Evolutionary conservation across 306 rosid genomes (phyloP).

Genomic region (Coriaria nepalensis): DNA sequence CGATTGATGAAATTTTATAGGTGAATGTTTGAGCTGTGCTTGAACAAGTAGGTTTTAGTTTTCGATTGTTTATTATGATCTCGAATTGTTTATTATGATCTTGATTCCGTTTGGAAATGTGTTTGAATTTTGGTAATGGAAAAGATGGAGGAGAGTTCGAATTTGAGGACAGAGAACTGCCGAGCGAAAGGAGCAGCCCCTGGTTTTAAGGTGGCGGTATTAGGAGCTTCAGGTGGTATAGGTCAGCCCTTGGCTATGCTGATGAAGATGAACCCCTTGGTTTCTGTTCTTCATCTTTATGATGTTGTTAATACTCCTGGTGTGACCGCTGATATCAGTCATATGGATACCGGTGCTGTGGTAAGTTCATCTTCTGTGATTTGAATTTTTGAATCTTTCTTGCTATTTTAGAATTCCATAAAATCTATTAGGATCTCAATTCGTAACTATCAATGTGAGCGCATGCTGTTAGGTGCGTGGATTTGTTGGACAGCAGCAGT

Average conservation of each 20-base stretch:
- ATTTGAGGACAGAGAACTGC: conserved; percentile 35
- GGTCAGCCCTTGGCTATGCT: conserved; percentile 84
- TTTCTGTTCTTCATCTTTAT: conserved; percentile 91
- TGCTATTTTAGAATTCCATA: no score
- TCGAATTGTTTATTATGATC: no score
- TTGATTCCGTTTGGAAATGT: no score
- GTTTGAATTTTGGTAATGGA: background rate
- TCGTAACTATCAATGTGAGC: no score
- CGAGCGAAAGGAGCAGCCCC: conserved; percentile 85
- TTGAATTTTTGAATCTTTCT: no score
- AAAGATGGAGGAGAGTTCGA: conserved; percentile 34
- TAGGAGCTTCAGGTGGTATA: conserved; percentile 96
- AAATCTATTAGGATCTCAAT: no score
- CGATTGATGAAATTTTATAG: no score
- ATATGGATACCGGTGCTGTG: conserved; percentile 97
- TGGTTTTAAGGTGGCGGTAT: conserved; percentile 78
- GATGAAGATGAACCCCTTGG: conserved; percentile 88
- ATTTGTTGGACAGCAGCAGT: conserved; percentile 73
- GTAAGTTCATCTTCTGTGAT: conserved; percentile 21
- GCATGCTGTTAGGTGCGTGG: conserved; percentile 50
- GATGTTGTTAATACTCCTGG: conserved; percentile 94
- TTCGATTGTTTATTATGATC: no score
- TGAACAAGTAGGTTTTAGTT: no score
- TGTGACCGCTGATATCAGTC: conserved; percentile 90
- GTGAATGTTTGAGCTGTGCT: no score